Conservation (phyloP, 306 rosid genomes). For the Luffa acutangula region DNA sequence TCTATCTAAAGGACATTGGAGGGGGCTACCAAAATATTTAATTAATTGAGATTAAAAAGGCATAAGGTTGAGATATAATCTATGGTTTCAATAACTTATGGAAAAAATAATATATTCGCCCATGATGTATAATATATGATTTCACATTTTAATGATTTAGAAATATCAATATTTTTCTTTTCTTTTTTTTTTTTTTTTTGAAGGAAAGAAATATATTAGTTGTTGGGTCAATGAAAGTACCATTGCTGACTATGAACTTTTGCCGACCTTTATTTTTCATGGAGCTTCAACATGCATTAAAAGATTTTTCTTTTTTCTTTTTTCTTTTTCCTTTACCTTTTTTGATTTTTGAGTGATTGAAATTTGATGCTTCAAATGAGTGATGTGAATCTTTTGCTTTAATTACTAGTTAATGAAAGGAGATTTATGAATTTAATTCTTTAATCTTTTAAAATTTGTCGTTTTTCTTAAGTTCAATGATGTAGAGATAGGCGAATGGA, state of each 20-base stretch:
- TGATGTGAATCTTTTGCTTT: not conserved
- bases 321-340: not conserved
- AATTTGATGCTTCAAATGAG: not conserved
- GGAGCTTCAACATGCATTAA: not conserved
- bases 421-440: too few relatives aligned
- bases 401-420: too few relatives aligned
- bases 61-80: not conserved
- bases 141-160: not conserved
- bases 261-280: not conserved
- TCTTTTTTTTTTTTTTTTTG: not conserved
- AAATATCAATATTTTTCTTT: not conserved
- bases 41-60: not conserved
- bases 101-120: not conserved
- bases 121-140: not conserved
- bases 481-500: too few relatives aligned
- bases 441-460: too few relatives aligned
- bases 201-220: not conserved
- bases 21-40: not conserved
- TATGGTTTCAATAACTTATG: not conserved
- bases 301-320: not conserved
- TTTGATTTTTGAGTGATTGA: not conserved
- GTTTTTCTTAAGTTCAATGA: too few relatives aligned
- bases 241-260: not conserved
- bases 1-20: not conserved
- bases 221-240: slow-evolving; percentile 1